phyloP scores from a whole-genome alignment of 2,329 filamentous ascomycete species.

The Fusarium sp. region DNA sequence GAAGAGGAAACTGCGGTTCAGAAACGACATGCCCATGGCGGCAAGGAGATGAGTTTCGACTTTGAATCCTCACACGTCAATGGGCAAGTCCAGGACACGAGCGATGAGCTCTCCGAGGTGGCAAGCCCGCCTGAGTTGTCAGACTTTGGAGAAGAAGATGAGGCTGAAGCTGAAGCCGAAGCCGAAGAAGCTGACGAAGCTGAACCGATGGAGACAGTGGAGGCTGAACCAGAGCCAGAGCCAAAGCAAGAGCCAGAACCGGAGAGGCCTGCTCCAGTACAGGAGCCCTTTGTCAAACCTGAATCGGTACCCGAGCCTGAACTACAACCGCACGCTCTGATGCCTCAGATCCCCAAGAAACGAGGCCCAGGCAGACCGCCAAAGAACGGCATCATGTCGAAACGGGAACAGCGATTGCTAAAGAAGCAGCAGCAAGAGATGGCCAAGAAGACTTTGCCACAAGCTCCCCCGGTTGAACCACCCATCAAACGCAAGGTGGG shows the following conservation, averaged over 20 bases:
- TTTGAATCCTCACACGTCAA: conserved; percentile 73
- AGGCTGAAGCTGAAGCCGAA: conserved; percentile 29
- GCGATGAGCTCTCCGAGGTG: conserved; percentile 63
- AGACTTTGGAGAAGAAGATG: conserved; percentile 55
- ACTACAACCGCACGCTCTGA: conserved; percentile 49
- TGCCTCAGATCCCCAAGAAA: conserved; percentile 68
- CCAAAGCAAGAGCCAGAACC: conserved; percentile 44
- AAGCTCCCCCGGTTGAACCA: conserved; percentile 60
- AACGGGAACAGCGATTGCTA: conserved; percentile 75
- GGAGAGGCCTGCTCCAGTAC: conserved; percentile 41
- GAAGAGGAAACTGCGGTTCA: conserved; percentile 61
- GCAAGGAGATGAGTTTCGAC: conserved; percentile 79
- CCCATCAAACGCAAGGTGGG: conserved; percentile 74
- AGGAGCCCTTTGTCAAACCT: conserved; percentile 43
- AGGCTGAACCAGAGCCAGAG: conserved; percentile 46
- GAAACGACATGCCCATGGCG: conserved; percentile 65
- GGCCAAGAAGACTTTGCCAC: conserved; percentile 64
- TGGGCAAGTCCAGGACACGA: conserved; percentile 67
- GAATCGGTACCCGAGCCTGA: conserved; percentile 41
- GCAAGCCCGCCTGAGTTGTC: conserved; percentile 56
- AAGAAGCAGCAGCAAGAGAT: conserved; percentile 66
- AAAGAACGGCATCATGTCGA: conserved; percentile 87
- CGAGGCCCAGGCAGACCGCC: conserved; percentile 84
- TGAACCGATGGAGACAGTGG: conserved; percentile 36
- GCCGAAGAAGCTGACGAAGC: conserved; percentile 43